phyloP scores from a whole-genome alignment of 2,329 filamentous ascomycete species.

The Colletotrichum tamarilloi region DNA sequence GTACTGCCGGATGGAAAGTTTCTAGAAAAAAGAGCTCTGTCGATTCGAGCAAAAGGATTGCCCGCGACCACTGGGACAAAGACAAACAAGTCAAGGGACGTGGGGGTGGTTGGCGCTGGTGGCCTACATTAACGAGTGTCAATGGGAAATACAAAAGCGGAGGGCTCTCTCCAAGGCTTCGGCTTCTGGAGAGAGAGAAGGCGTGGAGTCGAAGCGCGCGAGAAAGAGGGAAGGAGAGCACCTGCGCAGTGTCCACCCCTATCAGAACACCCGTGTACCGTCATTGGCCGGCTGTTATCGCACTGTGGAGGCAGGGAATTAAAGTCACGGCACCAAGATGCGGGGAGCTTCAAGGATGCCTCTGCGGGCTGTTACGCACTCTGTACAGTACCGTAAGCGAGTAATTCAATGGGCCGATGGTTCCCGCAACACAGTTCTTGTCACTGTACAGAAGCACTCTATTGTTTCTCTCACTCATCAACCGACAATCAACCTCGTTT shows the following conservation, averaged over 20 bases:
- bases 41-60: conserved; percentile 4
- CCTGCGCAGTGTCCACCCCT: conserved; percentile 23
- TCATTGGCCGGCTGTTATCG: conserved; percentile 25
- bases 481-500: background rate
- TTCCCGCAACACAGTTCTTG: background rate
- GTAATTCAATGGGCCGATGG: background rate
- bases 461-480: background rate
- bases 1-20: background rate
- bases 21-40: background rate
- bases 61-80: background rate
- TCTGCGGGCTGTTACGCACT: background rate
- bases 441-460: background rate
- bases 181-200: background rate
- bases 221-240: background rate
- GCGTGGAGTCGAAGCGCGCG: conserved; percentile 13
- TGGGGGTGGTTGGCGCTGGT: background rate
- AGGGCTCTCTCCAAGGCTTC: conserved; percentile 8
- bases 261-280: conserved; percentile 22
- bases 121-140: conserved; percentile 16
- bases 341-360: conserved; percentile 10
- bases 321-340: conserved; percentile 1
- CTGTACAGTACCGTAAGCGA: background rate
- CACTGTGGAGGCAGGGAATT: conserved; percentile 27
- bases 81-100: conserved; percentile 9
- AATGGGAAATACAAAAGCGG: conserved; percentile 29